These are phyloP conservation scores for Quercus variabilis DNA, from an alignment of 306 rosid genomes.

Conservation along the genomic window DNA sequence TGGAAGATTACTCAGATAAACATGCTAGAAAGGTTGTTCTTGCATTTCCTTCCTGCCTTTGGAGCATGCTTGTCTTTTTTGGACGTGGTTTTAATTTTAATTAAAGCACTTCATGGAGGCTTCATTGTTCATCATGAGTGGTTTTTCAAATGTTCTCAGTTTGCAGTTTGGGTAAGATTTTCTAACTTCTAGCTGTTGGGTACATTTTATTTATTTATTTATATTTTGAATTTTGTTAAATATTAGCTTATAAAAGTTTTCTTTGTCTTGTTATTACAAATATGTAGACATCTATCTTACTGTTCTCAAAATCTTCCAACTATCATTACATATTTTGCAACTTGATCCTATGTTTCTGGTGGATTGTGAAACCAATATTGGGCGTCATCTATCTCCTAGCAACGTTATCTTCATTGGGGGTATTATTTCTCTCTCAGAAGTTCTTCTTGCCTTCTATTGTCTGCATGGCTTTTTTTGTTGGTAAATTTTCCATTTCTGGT, in stretches of 20 bases:
- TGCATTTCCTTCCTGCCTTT: conserved; percentile 56
- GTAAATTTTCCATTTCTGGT: conserved; percentile 12
- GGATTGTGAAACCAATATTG: conserved; percentile 64
- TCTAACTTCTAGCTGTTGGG: not conserved
- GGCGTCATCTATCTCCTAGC: conserved; percentile 45
- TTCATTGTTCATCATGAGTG: conserved; percentile 51
- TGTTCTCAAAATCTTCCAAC: conserved; percentile 50
- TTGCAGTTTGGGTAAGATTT: conserved; percentile 77
- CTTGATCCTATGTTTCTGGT: conserved; percentile 63
- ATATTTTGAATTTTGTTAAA: not conserved
- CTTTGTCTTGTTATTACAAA: conserved; percentile 14
- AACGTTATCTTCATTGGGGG: conserved; percentile 51
- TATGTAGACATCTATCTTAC: conserved; percentile 54
- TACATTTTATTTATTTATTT: not conserved
- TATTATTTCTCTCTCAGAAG: conserved; percentile 16
- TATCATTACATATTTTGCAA: conserved; percentile 39
- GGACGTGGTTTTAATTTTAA: conserved; percentile 52
- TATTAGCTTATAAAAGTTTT: conserved; percentile 1
- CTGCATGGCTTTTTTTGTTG: not conserved
- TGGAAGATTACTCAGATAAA: conserved; percentile 38
- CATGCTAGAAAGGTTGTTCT: conserved; percentile 38
- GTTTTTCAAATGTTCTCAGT: conserved; percentile 65
- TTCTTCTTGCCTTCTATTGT: conserved; percentile 6
- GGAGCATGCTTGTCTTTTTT: conserved; percentile 61
- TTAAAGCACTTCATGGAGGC: conserved; percentile 39